Conservation (phyloP, 306 rosid genomes). For the Quercus rubra region DNA sequence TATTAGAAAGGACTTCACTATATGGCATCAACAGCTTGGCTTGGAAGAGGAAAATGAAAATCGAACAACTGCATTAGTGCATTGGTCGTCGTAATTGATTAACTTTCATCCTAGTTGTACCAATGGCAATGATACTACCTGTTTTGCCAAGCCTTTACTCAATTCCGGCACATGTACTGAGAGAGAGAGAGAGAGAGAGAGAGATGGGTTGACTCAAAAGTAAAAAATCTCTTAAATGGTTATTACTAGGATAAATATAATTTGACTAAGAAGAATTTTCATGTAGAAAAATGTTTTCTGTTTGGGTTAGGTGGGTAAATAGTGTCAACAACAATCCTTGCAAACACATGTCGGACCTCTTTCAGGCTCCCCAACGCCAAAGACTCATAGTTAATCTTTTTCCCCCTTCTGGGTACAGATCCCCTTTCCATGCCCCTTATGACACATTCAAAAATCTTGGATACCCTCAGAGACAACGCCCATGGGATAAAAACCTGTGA, state of each 20-base stretch:
- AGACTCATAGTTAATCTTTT: constrained; percentile 22
- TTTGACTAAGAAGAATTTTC: not conserved
- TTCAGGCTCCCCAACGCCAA: constrained; percentile 31
- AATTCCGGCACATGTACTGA: not conserved
- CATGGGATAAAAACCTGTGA: constrained; percentile 38
- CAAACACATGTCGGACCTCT: constrained; percentile 36
- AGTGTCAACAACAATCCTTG: constrained; percentile 32
- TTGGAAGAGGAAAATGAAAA: no score
- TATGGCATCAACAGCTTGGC: no score
- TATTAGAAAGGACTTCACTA: no score
- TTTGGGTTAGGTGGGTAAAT: constrained; percentile 24
- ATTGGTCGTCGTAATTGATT: no score
- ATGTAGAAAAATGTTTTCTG: not conserved
- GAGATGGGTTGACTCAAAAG: not conserved
- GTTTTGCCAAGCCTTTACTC: not conserved
- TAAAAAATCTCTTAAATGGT: not conserved
- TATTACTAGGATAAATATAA: not conserved
- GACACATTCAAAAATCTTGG: constrained; percentile 30
- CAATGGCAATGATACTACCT: no score
- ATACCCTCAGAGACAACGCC: constrained; percentile 24
- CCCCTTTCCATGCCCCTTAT: constrained; percentile 18
- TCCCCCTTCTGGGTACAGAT: constrained; percentile 18
- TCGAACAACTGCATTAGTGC: no score
- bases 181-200: not conserved
- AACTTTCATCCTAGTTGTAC: no score